A percentile compares a stretch with the other conserved stretches of the same genome.
Evolutionary conservation across 768 basidiomycete genomes (phyloP).

Genomic region (Suillus weaverae): DNA sequence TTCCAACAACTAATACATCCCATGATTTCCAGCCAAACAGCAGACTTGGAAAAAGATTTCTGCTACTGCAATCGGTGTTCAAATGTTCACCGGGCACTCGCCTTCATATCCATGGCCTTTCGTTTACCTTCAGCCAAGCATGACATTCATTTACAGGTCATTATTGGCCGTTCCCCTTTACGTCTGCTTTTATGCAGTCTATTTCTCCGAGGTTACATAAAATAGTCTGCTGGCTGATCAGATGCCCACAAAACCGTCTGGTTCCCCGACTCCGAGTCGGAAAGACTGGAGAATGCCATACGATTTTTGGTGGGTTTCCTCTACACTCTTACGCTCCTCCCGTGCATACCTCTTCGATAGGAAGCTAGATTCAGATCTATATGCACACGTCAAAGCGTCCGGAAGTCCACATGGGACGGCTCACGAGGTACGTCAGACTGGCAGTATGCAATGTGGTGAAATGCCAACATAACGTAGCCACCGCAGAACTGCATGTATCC

Average conservation of each 20-base stretch:
- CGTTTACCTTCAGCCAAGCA: not conserved
- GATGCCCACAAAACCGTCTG: not conserved
- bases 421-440: not conserved
- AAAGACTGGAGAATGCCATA: not conserved
- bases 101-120: slow-evolving; percentile 1
- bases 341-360: not conserved
- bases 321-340: not conserved
- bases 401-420: not conserved
- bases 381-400: not conserved
- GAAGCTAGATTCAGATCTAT: not conserved
- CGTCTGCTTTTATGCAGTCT: not conserved
- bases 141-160: not conserved
- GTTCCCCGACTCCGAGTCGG: not conserved
- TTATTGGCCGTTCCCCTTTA: not conserved
- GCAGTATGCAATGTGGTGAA: not conserved
- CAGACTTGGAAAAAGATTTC: not conserved
- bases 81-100: not conserved
- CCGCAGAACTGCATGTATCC: not conserved
- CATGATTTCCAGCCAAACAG: not conserved
- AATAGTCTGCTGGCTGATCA: not conserved
- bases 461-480: not conserved
- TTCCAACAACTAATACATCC: not conserved
- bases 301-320: slow-evolving; percentile 2
- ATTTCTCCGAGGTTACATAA: not conserved
- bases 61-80: not conserved